Base-by-base conservation (phyloP, 371 early-diverging fungal species). In the Mucor indicus region DNA sequence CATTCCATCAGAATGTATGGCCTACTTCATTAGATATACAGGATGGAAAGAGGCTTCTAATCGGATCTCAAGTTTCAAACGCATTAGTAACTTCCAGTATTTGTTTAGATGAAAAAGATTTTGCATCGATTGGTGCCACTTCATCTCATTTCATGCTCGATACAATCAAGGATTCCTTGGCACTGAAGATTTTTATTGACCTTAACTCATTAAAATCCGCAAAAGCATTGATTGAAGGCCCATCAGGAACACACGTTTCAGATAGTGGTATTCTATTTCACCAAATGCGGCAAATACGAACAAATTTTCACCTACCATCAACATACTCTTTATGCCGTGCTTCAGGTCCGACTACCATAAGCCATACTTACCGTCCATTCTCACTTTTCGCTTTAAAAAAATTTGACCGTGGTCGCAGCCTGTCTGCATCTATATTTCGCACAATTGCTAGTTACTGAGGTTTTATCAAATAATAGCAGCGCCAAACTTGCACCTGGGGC, bases 161-260 rank as follows among this genome's bases (percentile, higher is more conserved):
- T 40, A 48, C 49, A 48, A 48, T 48, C 33, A 48, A 48, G 40
- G 49, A 40, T 40, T 48, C 49, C 33, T 48, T 48, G 49, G 40
- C 33, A 48, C 32, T 40, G 21, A 48, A 48, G 24, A 48, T 48
- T 40, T 48, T 39, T 48, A 39, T 48, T 39, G 49, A 48, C 23
- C 39, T 48, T 40, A 29, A 48, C 12, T 44, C 33, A 46, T 46
- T 46, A 46, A 37, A 46, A 46, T 37, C 46, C 10, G 46, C 46
- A 46, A 46, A 46, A 25, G 25, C 37, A 46, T 46, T 46, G 44
- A 23, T 33, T 33, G 46, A 46, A 46, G 46, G 36, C 36, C 46
- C 36, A 36, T 46, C 36, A 46, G 36, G 36, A 16, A 36, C 46
- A 46, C 25, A 17, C 2, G 29, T 46, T 46, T 38, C 43, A 4